Evolutionary conservation across 2,329 filamentous ascomycete genomes (phyloP).

Genomic region (Myriosclerotinia duriaeana): DNA sequence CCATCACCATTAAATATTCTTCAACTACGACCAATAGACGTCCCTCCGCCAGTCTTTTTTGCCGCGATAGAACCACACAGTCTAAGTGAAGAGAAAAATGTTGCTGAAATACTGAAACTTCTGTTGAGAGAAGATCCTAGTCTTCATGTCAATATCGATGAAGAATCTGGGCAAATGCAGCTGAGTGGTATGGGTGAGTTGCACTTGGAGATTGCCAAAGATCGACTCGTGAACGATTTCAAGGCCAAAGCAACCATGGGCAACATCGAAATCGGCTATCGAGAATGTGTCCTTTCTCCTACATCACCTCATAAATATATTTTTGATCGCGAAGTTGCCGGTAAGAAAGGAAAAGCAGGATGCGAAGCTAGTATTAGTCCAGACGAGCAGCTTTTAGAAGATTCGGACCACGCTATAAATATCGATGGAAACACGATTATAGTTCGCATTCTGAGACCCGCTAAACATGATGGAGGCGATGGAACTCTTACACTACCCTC

Average conservation of each 20-base stretch:
- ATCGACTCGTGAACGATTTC: slow-evolving; percentile 84
- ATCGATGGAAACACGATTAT: slow-evolving; percentile 71
- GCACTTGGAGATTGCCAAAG: slow-evolving; percentile 88
- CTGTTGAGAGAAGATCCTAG: slow-evolving; percentile 91
- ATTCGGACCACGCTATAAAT: slow-evolving; percentile 48
- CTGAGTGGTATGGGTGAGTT: slow-evolving; percentile 95
- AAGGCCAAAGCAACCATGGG: slow-evolving; percentile 84
- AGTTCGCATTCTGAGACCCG: slow-evolving; percentile 46
- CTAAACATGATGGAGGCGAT: slow-evolving; percentile 41
- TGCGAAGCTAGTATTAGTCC: slow-evolving; percentile 70
- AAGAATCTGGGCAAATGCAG: slow-evolving; percentile 90
- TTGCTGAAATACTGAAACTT: slow-evolving; percentile 73
- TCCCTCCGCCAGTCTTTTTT: slow-evolving; percentile 94
- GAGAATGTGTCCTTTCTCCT: slow-evolving; percentile 69
- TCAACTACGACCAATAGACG: slow-evolving; percentile 82
- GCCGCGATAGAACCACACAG: slow-evolving; percentile 85
- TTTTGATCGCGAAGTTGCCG: slow-evolving; percentile 78
- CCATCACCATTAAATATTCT: slow-evolving; percentile 69
- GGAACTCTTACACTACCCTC: slow-evolving; percentile 50
- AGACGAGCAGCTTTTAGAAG: slow-evolving; percentile 46
- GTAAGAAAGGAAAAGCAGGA: slow-evolving; percentile 73
- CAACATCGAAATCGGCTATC: slow-evolving; percentile 91
- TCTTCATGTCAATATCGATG: slow-evolving; percentile 77
- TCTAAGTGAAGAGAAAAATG: slow-evolving; percentile 73
- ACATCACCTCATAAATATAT: slow-evolving; percentile 58